Percentiles rank a stretch among this genome's conserved stretches.
These are phyloP conservation scores for Xylariales sp. DNA, from an alignment of 2,329 filamentous ascomycete genomes.

Conservation along the genomic window DNA sequence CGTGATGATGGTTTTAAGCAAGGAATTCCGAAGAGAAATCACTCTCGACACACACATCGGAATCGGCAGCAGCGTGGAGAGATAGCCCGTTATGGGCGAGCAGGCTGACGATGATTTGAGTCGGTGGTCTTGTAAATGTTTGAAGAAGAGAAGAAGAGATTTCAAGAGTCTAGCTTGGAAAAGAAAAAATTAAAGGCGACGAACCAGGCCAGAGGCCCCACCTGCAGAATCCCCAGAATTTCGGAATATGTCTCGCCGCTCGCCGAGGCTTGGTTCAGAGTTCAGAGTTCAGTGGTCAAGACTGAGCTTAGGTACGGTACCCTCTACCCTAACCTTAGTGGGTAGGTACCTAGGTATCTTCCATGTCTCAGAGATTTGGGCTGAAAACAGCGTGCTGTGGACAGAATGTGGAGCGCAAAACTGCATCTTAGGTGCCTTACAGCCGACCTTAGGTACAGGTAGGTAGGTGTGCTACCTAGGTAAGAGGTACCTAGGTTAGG, in stretches of 20 bases:
- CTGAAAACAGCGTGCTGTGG: constrained; percentile 13
- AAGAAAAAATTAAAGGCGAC: constrained; percentile 35
- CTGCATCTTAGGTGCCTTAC: neutral
- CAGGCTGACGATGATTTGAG: constrained; percentile 58
- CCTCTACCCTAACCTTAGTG: no score
- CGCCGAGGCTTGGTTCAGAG: constrained; percentile 20
- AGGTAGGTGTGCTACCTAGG: no score
- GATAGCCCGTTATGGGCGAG: constrained; percentile 35
- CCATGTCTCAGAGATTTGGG: neutral
- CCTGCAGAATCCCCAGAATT: constrained; percentile 37
- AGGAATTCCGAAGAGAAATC: constrained; percentile 62
- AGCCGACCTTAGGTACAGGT: no score
- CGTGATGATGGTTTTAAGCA: constrained; percentile 77
- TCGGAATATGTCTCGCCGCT: constrained; percentile 38
- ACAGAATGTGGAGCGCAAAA: constrained; percentile 1
- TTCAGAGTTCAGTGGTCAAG: no score
- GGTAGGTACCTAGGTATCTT: neutral
- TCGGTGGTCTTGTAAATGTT: constrained; percentile 57
- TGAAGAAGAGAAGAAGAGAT: constrained; percentile 42
- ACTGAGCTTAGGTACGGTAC: neutral
- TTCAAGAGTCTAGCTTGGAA: neutral
- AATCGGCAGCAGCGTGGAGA: constrained; percentile 61
- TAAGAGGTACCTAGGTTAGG: no score
- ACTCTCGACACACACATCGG: constrained; percentile 68
- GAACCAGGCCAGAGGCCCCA: neutral